phyloP scores from a whole-genome alignment of 345 rosid genomes.

The Eucalyptus shirleyi region DNA sequence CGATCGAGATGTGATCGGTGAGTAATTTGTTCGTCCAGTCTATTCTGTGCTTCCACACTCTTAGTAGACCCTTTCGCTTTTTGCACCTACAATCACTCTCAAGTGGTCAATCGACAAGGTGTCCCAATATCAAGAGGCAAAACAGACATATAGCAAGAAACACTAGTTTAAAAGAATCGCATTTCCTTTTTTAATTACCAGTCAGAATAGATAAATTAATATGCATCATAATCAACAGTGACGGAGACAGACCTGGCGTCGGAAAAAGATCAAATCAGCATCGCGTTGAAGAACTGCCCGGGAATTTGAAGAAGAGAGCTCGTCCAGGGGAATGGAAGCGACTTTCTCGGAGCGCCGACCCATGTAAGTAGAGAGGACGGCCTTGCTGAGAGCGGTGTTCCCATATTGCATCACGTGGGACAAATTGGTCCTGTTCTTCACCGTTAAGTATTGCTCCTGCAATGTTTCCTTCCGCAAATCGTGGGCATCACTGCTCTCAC shows the following conservation, averaged over 20 bases:
- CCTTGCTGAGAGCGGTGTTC: not conserved
- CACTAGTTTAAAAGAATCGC: not conserved
- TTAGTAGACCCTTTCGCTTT: conserved; percentile 17
- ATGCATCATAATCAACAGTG: not conserved
- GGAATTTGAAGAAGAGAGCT: not conserved
- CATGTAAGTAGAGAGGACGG: not conserved
- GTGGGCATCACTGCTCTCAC: conserved; percentile 33
- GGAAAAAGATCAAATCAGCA: conserved; percentile 21
- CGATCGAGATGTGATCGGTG: conserved; percentile 22
- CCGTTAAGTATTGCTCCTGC: not conserved
- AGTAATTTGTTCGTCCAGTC: conserved; percentile 1
- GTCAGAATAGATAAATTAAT: not conserved
- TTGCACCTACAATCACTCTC: conserved; percentile 5
- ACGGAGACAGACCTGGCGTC: not conserved
- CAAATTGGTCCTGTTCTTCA: not conserved
- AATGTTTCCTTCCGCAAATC: conserved; percentile 40
- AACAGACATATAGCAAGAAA: not conserved
- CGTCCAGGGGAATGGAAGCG: not conserved
- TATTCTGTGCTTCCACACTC: conserved; percentile 26
- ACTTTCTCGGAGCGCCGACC: not conserved
- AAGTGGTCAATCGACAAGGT: not conserved
- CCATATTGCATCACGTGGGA: not conserved
- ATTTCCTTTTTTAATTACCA: not conserved
- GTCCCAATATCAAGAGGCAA: not conserved
- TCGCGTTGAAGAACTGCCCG: conserved; percentile 12